These are phyloP conservation scores for Didymella keratinophila DNA, from an alignment of 2,329 filamentous ascomycete species.

Conservation along the genomic window DNA sequence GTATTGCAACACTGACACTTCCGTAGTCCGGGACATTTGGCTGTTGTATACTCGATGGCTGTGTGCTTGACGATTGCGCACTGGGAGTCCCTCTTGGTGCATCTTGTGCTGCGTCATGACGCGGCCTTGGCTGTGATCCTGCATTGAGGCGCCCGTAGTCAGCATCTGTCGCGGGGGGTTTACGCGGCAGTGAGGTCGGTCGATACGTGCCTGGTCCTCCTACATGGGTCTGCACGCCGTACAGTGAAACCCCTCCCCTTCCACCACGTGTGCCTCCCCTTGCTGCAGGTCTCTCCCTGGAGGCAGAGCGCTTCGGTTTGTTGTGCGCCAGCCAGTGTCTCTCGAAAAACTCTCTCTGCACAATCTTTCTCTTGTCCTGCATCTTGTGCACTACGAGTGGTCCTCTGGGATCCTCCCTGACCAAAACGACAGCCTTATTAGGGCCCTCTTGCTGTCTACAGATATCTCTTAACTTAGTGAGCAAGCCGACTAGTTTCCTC, in stretches of 20 bases:
- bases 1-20: background rate
- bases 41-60: background rate
- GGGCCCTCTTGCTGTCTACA: slow-evolving; percentile 27
- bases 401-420: slow-evolving; percentile 28
- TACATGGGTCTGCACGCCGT: too few species aligned
- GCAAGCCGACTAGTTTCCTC: slow-evolving; percentile 33
- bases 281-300: background rate
- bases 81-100: background rate
- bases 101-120: background rate
- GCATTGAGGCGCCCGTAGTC: background rate
- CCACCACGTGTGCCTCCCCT: slow-evolving; percentile 2
- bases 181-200: background rate
- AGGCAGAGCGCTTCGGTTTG: background rate
- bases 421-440: slow-evolving; percentile 24
- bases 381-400: slow-evolving; percentile 29
- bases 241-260: background rate
- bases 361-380: slow-evolving; percentile 20
- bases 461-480: slow-evolving; percentile 22
- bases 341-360: slow-evolving; percentile 25
- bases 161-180: background rate
- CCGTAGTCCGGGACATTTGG: background rate
- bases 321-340: slow-evolving; percentile 25
- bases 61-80: background rate
- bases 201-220: background rate
- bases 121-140: background rate